Conservation (phyloP, 108 stramenopile genomes). For the Cyclotella baltica region DNA sequence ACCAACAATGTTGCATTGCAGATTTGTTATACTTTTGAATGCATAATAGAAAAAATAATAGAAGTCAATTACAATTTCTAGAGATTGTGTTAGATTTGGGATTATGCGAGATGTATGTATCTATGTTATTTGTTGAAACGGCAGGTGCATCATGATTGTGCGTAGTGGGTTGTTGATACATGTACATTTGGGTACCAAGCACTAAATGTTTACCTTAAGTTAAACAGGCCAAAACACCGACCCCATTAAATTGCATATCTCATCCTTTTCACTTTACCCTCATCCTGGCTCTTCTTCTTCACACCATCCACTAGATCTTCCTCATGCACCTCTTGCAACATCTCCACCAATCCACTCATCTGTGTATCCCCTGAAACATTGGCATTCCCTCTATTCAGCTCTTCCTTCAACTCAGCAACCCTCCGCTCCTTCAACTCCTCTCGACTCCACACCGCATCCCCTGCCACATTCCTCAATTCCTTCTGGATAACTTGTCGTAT, state of each 20-base stretch:
- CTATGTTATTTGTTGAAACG: too few relatives aligned
- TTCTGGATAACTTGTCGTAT: conserved; percentile 20
- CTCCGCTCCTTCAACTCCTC: conserved; percentile 40
- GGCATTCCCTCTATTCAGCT: not conserved
- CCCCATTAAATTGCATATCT: conserved; percentile 44
- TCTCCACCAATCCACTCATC: conserved; percentile 41
- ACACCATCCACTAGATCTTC: conserved; percentile 37
- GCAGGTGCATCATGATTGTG: too few relatives aligned
- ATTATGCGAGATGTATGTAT: too few relatives aligned
- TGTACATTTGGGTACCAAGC: too few relatives aligned
- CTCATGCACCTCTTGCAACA: conserved; percentile 46
- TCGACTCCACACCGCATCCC: conserved; percentile 37
- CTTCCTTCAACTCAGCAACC: conserved; percentile 31
- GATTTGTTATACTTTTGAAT: too few relatives aligned
- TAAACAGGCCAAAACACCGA: too few relatives aligned
- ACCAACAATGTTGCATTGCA: too few relatives aligned
- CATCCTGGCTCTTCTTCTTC: not conserved
- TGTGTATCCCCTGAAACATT: conserved; percentile 6
- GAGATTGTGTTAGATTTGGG: too few relatives aligned
- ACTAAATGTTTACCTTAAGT: too few relatives aligned
- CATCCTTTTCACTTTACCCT: conserved; percentile 36
- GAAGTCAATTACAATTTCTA: too few relatives aligned
- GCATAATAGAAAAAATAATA: too few relatives aligned
- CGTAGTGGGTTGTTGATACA: too few relatives aligned
- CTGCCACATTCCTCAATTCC: conserved; percentile 36